Conservation (phyloP, 176 grass and related monocot species). For the Cenchrus purpureus region DNA sequence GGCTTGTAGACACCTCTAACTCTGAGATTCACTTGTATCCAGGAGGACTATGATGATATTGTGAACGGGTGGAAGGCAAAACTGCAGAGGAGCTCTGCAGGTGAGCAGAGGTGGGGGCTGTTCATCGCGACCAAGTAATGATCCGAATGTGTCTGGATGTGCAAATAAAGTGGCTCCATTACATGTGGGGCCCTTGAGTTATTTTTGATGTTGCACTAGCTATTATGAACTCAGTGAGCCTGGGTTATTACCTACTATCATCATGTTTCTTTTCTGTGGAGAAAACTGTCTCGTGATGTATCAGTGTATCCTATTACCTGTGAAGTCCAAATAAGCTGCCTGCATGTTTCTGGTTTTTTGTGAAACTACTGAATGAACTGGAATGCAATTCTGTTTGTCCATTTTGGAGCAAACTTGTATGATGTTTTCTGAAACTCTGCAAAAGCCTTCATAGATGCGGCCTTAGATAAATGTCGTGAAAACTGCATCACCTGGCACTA, state of each 20-base stretch:
- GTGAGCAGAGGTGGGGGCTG: conserved; percentile 94
- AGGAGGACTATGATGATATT: conserved; percentile 90
- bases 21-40: conserved; percentile 26
- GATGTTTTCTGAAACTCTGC: background rate
- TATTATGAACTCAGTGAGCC: conserved; percentile 1
- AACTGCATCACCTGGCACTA: background rate
- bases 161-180: conserved; percentile 41
- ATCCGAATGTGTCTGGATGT: background rate
- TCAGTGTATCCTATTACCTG: background rate
- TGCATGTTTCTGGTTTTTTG: background rate
- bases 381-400: background rate
- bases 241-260: background rate
- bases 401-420: background rate
- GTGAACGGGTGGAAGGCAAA: conserved; percentile 96
- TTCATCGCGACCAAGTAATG: conserved; percentile 86
- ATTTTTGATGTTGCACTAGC: conserved; percentile 1
- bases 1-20: conserved; percentile 4
- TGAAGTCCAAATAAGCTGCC: background rate
- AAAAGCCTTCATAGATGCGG: background rate
- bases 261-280: background rate
- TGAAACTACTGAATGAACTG: too few relatives aligned
- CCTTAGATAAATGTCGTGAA: background rate
- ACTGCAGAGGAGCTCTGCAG: conserved; percentile 75
- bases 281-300: conserved; percentile 1
- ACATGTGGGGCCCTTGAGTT: background rate